Percentiles rank a stretch among this genome's conserved stretches.
Conservation (phyloP, 495 filamentous ascomycete species). For the Talaromyces liani region DNA sequence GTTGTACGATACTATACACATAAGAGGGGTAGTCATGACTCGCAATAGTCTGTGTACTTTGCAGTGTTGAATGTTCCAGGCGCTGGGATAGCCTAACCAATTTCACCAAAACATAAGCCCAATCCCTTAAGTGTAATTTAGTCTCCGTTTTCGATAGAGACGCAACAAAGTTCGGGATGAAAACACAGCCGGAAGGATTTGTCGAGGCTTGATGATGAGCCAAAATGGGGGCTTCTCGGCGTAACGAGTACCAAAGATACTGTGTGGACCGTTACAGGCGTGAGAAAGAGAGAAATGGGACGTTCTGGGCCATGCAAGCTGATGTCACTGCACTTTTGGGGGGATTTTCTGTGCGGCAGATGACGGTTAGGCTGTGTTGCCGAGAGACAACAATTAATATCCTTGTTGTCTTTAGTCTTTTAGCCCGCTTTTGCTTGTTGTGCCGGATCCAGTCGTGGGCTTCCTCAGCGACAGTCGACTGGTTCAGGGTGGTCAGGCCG, state of each 20-base stretch:
- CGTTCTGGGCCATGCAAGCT: slow-evolving; percentile 8
- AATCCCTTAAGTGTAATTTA: not conserved
- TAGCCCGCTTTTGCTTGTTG: not conserved
- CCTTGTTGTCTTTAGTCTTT: not conserved
- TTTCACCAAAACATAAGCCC: not conserved
- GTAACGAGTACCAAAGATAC: not conserved
- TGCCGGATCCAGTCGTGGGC: not conserved
- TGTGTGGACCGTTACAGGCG: not conserved
- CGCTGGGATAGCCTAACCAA: not conserved
- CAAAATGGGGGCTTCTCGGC: not conserved
- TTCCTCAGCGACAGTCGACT: not conserved
- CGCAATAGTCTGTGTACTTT: not conserved
- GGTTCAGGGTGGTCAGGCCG: not conserved
- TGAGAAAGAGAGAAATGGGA: not conserved
- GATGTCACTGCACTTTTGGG: not conserved
- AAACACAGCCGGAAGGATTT: not conserved
- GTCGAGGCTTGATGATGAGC: not conserved
- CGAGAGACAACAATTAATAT: not conserved
- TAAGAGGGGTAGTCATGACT: not conserved
- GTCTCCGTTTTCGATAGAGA: not conserved
- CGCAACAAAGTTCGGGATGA: not conserved
- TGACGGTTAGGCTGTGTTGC: slow-evolving; percentile 3
- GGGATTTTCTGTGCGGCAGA: not conserved
- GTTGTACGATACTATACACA: not conserved
- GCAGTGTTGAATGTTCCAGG: not conserved